Evolutionary conservation across 495 filamentous ascomycete genomes (phyloP).

Genomic region (Astrocystis sublimbata): DNA sequence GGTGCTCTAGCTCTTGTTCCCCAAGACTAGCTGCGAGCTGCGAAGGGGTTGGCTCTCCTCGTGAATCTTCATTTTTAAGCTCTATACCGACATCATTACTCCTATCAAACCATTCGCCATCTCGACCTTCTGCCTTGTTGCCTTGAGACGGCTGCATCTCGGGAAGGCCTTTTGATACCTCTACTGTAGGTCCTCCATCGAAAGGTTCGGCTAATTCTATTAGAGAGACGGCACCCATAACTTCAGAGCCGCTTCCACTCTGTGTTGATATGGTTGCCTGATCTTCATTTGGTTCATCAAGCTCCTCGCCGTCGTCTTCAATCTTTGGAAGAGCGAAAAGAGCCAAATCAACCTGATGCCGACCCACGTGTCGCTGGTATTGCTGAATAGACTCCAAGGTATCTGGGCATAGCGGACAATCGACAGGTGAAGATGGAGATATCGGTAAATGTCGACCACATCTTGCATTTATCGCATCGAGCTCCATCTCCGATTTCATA

Average conservation of each 20-base stretch:
- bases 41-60: not conserved
- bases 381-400: conserved; percentile 19
- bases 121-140: not conserved
- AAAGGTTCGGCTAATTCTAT: not conserved
- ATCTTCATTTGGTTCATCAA: not conserved
- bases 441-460: not conserved
- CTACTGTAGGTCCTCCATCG: not conserved
- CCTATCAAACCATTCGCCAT: not conserved
- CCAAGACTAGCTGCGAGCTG: not conserved
- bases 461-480: conserved; percentile 2
- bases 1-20: no score
- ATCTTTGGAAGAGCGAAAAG: conserved; percentile 39
- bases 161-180: not conserved
- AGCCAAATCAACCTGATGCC: conserved; percentile 41
- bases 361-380: conserved; percentile 39
- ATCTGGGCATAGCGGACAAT: conserved; percentile 12
- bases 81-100: not conserved
- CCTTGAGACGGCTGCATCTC: not conserved
- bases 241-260: not conserved
- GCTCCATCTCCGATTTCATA: not conserved
- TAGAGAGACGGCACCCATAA: not conserved
- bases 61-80: not conserved
- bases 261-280: conserved; percentile 1
- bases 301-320: conserved; percentile 21
- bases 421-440: conserved; percentile 1